Conservation (phyloP, 192 early-diverging fungal genomes). For the Diversispora epigaea region DNA sequence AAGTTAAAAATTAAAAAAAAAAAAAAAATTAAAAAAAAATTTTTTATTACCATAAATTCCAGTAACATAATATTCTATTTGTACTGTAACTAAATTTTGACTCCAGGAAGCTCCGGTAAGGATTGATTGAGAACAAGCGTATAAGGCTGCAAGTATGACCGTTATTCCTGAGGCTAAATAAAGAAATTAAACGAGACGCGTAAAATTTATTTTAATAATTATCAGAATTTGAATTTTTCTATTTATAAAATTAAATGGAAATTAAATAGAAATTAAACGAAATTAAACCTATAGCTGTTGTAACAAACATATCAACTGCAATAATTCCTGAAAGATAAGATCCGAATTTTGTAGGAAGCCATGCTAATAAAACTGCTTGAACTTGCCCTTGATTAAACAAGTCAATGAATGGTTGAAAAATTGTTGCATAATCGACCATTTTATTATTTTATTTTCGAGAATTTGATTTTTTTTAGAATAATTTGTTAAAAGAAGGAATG, state of each 20-base stretch:
- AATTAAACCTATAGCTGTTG: neutral
- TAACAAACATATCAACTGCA: constrained; percentile 32
- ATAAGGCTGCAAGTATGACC: neutral
- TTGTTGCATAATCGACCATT: constrained; percentile 14
- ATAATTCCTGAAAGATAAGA: constrained; percentile 17
- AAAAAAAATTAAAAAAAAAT: no score
- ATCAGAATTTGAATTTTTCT: no score
- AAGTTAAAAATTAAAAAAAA: neutral
- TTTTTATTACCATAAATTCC: neutral
- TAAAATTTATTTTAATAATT: no score
- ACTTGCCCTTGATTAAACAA: constrained; percentile 30
- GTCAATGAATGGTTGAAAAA: constrained; percentile 22
- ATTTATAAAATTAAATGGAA: no score
- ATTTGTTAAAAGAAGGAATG: no score
- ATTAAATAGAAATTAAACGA: no score
- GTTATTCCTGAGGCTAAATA: constrained; percentile 1
- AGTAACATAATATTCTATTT: constrained; percentile 3
- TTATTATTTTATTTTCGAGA: neutral
- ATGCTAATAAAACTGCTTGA: constrained; percentile 18
- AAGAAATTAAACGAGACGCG: no score
- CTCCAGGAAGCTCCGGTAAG: neutral
- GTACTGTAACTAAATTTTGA: neutral
- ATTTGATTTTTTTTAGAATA: no score
- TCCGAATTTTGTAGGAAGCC: constrained; percentile 19
- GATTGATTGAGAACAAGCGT: neutral